These are phyloP conservation scores for Xylaria telfairii DNA, from an alignment of 495 filamentous ascomycete genomes.

Conservation along the genomic window DNA sequence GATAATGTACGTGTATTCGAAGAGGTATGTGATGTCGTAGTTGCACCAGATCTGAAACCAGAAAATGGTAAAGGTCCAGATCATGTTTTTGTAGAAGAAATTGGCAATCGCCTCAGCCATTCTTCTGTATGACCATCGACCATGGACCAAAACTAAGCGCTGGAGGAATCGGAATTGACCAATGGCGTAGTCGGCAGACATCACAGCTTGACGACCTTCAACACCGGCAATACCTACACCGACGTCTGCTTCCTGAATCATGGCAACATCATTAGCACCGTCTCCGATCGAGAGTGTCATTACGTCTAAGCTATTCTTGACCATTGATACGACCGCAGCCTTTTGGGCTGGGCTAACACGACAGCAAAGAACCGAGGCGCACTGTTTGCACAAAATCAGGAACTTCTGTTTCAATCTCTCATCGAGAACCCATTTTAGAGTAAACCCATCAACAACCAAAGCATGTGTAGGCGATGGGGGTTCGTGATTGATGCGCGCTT, in stretches of 20 bases:
- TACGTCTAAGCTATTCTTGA: conserved; percentile 91
- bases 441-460: conserved; percentile 96
- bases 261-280: conserved; percentile 98
- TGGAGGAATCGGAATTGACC: conserved; percentile 96
- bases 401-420: conserved; percentile 88
- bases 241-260: conserved; percentile 99
- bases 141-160: conserved; percentile 91
- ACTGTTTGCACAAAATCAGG: conserved; percentile 94
- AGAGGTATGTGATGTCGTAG: conserved; percentile 94
- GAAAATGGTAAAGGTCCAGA: conserved; percentile 97
- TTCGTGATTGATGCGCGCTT: conserved; percentile 79
- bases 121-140: conserved; percentile 93
- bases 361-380: conserved; percentile 95
- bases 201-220: conserved; percentile 95
- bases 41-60: conserved; percentile 97
- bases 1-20: conserved; percentile 97
- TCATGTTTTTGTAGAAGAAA: conserved; percentile 99
- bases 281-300: conserved; percentile 98
- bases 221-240: conserved; percentile 98
- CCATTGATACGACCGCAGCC: conserved; percentile 95
- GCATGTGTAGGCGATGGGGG: conserved; percentile 88
- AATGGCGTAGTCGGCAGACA: conserved; percentile 99
- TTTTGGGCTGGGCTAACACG: conserved; percentile 97
- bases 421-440: conserved; percentile 85
- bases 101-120: conserved; percentile 94